Base-by-base conservation (phyloP, 306 rosid species). In the Cucumis sativus region DNA sequence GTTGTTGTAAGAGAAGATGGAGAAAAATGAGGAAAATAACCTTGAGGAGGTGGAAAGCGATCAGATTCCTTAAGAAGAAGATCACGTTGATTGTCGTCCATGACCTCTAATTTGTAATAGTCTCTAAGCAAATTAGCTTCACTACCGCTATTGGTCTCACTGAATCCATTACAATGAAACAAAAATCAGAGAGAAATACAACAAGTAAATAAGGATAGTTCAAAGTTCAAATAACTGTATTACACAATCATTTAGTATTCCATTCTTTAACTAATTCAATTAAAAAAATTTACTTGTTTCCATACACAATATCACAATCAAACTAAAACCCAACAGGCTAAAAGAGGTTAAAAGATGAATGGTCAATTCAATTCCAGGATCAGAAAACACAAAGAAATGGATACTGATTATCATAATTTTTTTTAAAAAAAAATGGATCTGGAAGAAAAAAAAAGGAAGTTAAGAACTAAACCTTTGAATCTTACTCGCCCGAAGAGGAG, bases 61-160 rank as follows among this genome's bases (percentile, higher is more conserved):
- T 92, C 81, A 62, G 87, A 85, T n/a, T 90, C 79, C 16, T 67
- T 80, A 4, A 89, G 85, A 67, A 95, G 85, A 40, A 90, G 89
- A 78, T 86, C 81, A 6, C 77, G 75, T 78, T 92, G 98, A 35
- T 78, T 82, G 73, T 86, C 86, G 33, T 89, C 85, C 98, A 95
- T 94, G 75, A 79, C 75, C 30, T 47, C 25, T 12, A 68, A 20
- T 68, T 21, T 20, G 56, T 41, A 68, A 45, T 21, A 43, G 18
- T 21, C n/a, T 23, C 56, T 20, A 11, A 12, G 18, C 13, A 45
- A 47, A 45, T 23, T 69, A 54, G 57, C 75, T 23, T 43, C 14
- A 49, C 21, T 68, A 4, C 55, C 23, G 1, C 17, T 20, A 30
- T 14, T 12, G 39, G 15, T 49, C 60, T 49, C 76, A 28, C 43